A percentile compares a stretch with the other conserved stretches of the same genome.
phyloP scores from a whole-genome alignment of 805 yeast genomes.

The Pichia scutulata region DNA sequence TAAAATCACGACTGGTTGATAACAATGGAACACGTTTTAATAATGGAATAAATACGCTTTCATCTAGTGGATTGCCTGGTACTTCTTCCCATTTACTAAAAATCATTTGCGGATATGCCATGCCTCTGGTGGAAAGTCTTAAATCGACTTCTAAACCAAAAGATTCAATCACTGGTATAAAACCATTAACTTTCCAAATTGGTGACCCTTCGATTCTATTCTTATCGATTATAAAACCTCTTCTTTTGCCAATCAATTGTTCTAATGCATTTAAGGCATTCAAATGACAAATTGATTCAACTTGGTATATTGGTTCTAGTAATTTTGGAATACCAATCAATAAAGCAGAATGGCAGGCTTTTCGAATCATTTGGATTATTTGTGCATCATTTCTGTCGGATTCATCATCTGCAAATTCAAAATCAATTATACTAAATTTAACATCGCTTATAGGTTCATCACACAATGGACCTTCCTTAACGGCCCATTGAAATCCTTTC shows the following conservation, averaged over 20 bases:
- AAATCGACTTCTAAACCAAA: constrained; percentile 85
- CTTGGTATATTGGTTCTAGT: constrained; percentile 72
- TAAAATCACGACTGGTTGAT: constrained; percentile 80
- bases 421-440: constrained; percentile 63
- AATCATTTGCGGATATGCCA: constrained; percentile 58
- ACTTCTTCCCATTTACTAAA: constrained; percentile 70
- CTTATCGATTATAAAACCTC: constrained; percentile 52
- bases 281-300: constrained; percentile 48
- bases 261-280: constrained; percentile 23
- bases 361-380: constrained; percentile 71
- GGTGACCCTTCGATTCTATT: constrained; percentile 67
- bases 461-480: constrained; percentile 85
- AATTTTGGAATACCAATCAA: constrained; percentile 71
- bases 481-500: constrained; percentile 81
- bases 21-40: constrained; percentile 66
- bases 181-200: constrained; percentile 51
- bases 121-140: constrained; percentile 69
- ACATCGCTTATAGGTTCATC: constrained; percentile 72
- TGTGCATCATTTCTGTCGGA: constrained; percentile 54
- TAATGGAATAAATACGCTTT: constrained; percentile 51
- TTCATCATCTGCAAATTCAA: constrained; percentile 40
- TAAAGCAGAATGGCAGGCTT: constrained; percentile 77
- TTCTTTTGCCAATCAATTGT: constrained; percentile 46
- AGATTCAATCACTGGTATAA: constrained; percentile 83
- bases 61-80: constrained; percentile 89